Evolutionary conservation across 2,329 filamentous ascomycete genomes (phyloP), one percentile per base, ranked within the genome.

Genomic region (Dactylellina parvicollis): DNA sequence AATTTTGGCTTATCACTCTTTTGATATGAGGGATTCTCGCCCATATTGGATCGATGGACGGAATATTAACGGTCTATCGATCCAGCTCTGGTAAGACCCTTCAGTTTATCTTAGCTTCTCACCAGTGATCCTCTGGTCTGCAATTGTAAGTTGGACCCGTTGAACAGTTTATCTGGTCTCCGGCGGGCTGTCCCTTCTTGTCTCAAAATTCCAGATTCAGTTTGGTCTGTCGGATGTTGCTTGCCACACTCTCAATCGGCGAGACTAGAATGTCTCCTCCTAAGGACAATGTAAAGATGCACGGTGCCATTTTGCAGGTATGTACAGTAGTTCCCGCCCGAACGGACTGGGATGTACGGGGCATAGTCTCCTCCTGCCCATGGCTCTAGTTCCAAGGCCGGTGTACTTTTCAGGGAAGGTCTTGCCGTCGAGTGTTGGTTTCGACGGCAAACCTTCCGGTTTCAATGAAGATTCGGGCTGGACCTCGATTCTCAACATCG

Each of bases 311-410:
- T 38, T 56, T 40, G 40, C 49, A 66, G 42, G 52, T 57, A n/a
- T n/a, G n/a, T n/a, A 66, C 64, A 50, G 54, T 65, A 60, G 60
- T 66, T 72, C 69, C 69, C 69, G 69, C 60, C 60, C 66, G 61
- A 73, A 60, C 49, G 66, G 44, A 32, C 47, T 60, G 69, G 64
- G 69, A 66, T 66, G 38, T 24, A 66, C 46, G 36, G 52, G 18
- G 50, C 40, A 38, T 24, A 42, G n/a, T 44, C 38, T 34, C 34
- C 32, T 38, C 47, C 24, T 16, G 20, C 26, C 22, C 36, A 24
- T 60, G 42, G 42, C 18, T 60, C 40, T 36, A 34, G 26, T 56
- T 47, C 44, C 28, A 30, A 42, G 54, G 22, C 24, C n/a, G 16
- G 20, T 44, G 34, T 42, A 8, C 9, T 40, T 16, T 14, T 18